Percentiles rank a stretch among this genome's conserved stretches.
These are phyloP conservation scores for Xylaria longipes DNA, from an alignment of 495 filamentous ascomycete species.

Conservation along the genomic window DNA sequence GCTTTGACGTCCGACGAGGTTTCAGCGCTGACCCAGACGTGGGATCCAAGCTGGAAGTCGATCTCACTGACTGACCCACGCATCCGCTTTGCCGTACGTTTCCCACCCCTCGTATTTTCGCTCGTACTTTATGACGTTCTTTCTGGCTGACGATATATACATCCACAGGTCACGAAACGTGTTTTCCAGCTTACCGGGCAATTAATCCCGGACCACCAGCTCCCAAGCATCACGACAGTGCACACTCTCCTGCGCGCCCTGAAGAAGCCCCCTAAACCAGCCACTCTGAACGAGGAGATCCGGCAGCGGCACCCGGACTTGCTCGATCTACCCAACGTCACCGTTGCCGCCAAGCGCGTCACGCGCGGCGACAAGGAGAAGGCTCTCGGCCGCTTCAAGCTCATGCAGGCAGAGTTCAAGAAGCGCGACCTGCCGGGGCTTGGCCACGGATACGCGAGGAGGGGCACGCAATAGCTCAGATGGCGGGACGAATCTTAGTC, in stretches of 20 bases:
- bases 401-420: constrained; percentile 76
- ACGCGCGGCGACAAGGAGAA: constrained; percentile 74
- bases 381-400: constrained; percentile 81
- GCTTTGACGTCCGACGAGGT: constrained; percentile 32
- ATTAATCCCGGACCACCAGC: constrained; percentile 70
- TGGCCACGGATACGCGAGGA: constrained; percentile 39
- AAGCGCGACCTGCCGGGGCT: constrained; percentile 62
- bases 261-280: constrained; percentile 63
- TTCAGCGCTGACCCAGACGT: constrained; percentile 38
- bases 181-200: constrained; percentile 78
- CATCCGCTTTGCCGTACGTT: constrained; percentile 77
- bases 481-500: constrained; percentile 1
- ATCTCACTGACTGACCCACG: constrained; percentile 62
- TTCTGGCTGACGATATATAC: neutral
- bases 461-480: constrained; percentile 26
- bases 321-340: constrained; percentile 69
- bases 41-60: constrained; percentile 58
- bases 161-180: constrained; percentile 72
- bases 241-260: constrained; percentile 61
- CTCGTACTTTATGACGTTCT: neutral
- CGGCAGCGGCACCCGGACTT: constrained; percentile 49
- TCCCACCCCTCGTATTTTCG: neutral
- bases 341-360: constrained; percentile 63
- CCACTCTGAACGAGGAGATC: constrained; percentile 57
- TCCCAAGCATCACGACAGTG: constrained; percentile 60